Base-by-base conservation (phyloP, 169 alveolate species). In the Theileria equi region DNA sequence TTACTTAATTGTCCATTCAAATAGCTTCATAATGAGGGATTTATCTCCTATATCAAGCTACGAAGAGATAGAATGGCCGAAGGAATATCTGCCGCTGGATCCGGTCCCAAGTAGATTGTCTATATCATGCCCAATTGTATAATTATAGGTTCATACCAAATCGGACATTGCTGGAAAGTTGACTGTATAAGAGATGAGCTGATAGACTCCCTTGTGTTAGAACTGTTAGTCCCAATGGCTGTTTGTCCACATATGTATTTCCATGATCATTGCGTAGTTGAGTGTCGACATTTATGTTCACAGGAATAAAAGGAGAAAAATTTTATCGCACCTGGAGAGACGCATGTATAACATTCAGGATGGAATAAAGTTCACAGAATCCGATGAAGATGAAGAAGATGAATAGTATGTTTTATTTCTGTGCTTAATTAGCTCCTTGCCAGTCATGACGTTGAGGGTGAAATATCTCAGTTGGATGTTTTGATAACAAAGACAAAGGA, bases 151-250 rank as follows among this genome's bases (percentile, higher is more conserved):
- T n/a, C 21, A 16, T 19, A 57, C 40, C 67, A 36, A 38, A 57
- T 57, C 7, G 67, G 67, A 1, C 60, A 57, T 57, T 57, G 67
- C 53, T 57, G 67, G 67, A 36, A 43, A 38, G 67, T 57, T 6
- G 53, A 28, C 7, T 57, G 67, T 21, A 28, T 57, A 28, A 57
- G 38, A 34, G 32, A 36, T 3, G 17, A 57, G 32, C 26, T 57
- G 16, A 40, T 57, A 6, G 40, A 49, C 35, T 16, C 23, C 1
- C 21, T 57, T 0, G 53, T 36, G 16, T 23, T n/a, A 16, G 67
- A 57, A 28, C 29, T 57, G 67, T 57, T 53, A 53, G 63, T 53
- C 63, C 45, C 25, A 53, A 3, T 31, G 25, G 5, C 7, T 8
- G 45, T 0, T 25, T 6, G 25, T 25, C 31, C 23, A 25, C 5